Evolutionary conservation across 208 protist species (phyloP), one percentile per base, ranked within the genome.

Genomic region (Phytomonas francai): DNA sequence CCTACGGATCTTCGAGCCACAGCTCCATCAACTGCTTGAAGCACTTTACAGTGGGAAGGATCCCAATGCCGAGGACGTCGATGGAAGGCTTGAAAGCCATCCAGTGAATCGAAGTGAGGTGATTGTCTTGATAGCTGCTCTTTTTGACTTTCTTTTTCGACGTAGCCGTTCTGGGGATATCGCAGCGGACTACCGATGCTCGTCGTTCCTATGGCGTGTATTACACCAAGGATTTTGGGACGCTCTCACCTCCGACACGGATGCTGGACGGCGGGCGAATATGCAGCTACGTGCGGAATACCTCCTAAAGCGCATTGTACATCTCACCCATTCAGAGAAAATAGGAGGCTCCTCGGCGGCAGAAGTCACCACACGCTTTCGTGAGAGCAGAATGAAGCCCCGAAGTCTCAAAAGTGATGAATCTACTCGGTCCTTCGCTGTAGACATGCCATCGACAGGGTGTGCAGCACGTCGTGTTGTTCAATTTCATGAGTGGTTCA

Each of bases 111-210:
- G 77, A 33, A 81, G 79, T n/a, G 90, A 93, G 51, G 77, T 84
- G 0, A 76, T 92, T 32, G 73, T 93, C 31, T 67, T 96, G 5
- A 79, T 88, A 30, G 84, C 91, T 5, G 84, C 88, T 32, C 74
- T 94, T 22, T 96, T 96, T 65, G 91, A 96, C 42, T 92, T 89
- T 69, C 61, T 96, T 25, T 93, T 95, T 66, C 78, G 74, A 31
- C 68, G 80, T 39, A 51, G 68, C 12, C 39, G 68, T 59, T 32
- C 27, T 11, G 39, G 30, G 22, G 36, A 59, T 30, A 11, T 8
- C 56, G 56, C 57, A 30, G 33, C 27, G 6, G 89, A 95, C 76
- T 92, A 84, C 70, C 85, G 89, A 22, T 85, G 68, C 66, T 84
- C 80, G 11, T 59, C 72, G 8, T 77, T 91, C 57, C 67, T 95